Evolutionary conservation across 768 basidiomycete species (phyloP).

Genomic region (Boletus rufocinnamomeus): DNA sequence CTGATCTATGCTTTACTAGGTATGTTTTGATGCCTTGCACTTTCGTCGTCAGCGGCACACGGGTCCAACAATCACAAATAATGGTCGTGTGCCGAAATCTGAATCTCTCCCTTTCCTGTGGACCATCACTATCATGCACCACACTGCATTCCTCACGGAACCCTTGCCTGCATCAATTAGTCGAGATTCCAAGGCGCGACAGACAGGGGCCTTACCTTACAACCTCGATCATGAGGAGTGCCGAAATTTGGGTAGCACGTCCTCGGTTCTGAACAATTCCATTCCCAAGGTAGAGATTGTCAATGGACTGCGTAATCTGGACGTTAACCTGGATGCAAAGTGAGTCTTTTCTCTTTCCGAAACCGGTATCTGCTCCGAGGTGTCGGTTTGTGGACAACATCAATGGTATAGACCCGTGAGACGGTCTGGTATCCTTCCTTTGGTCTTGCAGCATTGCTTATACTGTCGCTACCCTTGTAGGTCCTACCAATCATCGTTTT

Average conservation of each 20-base stretch:
- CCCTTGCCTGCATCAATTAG: slow-evolving; percentile 1
- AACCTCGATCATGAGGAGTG: slow-evolving; percentile 7
- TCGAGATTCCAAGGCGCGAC: slow-evolving; percentile 9
- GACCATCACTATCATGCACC: slow-evolving; percentile 18
- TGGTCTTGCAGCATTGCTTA: slow-evolving; percentile 19
- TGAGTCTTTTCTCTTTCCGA: slow-evolving; percentile 45
- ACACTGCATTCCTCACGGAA: slow-evolving; percentile 17
- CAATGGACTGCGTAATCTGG: slow-evolving; percentile 63
- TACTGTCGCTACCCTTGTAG: slow-evolving; percentile 40
- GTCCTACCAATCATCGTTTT: slow-evolving; percentile 60
- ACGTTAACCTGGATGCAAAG: slow-evolving; percentile 64
- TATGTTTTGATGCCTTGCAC: no score
- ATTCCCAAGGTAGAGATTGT: slow-evolving; percentile 48
- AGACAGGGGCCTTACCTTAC: slow-evolving; percentile 8
- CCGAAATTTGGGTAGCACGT: slow-evolving; percentile 35
- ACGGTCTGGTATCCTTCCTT: slow-evolving; percentile 38
- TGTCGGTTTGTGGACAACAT: slow-evolving; percentile 35
- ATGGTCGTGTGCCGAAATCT: slow-evolving; percentile 27
- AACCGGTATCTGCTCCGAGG: slow-evolving; percentile 22
- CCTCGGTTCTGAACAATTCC: slow-evolving; percentile 38
- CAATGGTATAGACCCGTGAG: slow-evolving; percentile 32
- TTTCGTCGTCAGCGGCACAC: not conserved
- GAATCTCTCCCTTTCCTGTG: not conserved
- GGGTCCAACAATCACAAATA: slow-evolving; percentile 1
- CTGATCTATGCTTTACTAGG: no score